Conservation (phyloP, 1,139 yeast genomes). For the Meyerozyma guilliermondii region DNA sequence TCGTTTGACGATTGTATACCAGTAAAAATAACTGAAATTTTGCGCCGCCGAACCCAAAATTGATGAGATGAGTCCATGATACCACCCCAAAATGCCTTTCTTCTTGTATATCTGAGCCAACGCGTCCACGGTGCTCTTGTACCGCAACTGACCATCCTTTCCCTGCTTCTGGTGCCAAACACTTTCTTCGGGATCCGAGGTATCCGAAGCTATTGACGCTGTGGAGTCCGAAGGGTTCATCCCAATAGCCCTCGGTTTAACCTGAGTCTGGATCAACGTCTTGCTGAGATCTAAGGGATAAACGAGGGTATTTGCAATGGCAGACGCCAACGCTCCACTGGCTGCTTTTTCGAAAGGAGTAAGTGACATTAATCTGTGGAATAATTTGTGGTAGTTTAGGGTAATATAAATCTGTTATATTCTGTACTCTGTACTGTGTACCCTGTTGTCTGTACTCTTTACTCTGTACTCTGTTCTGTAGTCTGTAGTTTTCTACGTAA, state of each 20-base stretch:
- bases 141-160: constrained; percentile 31
- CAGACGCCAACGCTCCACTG: constrained; percentile 83
- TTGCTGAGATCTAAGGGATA: constrained; percentile 73
- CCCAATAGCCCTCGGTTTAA: constrained; percentile 16
- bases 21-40: constrained; percentile 79
- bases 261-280: constrained; percentile 70
- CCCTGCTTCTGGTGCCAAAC: constrained; percentile 17
- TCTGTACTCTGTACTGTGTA: too few species aligned
- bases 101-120: constrained; percentile 49
- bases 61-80: constrained; percentile 69
- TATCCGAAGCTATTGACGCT: background rate
- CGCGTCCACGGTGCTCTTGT: constrained; percentile 61
- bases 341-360: constrained; percentile 69
- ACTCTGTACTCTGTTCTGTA: too few species aligned
- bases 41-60: constrained; percentile 73
- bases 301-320: constrained; percentile 72
- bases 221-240: constrained; percentile 8
- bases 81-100: constrained; percentile 69
- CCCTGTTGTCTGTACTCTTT: too few species aligned
- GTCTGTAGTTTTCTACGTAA: too few species aligned
- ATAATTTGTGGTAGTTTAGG: too few species aligned
- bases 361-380: constrained; percentile 28
- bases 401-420: too few species aligned
- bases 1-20: constrained; percentile 74
- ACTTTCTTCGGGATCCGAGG: constrained; percentile 19